These are phyloP conservation scores for Phytophthora melonis DNA, from an alignment of 352 stramenopile species.

Conservation along the genomic window DNA sequence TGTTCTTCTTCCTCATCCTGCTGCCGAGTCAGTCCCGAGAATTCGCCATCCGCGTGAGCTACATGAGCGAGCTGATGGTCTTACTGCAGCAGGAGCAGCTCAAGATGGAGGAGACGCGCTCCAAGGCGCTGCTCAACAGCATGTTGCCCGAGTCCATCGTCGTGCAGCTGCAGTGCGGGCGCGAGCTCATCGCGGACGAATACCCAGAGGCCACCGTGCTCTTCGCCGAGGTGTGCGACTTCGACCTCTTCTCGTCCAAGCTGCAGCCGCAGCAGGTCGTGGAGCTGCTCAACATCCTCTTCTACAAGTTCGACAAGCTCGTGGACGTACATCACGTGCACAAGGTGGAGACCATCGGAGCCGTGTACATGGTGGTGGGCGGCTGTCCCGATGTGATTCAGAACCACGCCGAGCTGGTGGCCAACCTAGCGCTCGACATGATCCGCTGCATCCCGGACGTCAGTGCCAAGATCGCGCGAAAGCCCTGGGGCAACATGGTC, in stretches of 20 bases:
- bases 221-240: slow-evolving; percentile 87
- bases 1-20: slow-evolving; percentile 87
- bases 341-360: slow-evolving; percentile 93
- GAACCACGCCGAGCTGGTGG: slow-evolving; percentile 85
- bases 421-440: slow-evolving; percentile 85
- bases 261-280: slow-evolving; percentile 87
- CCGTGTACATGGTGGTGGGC: slow-evolving; percentile 91
- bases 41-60: slow-evolving; percentile 84
- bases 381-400: slow-evolving; percentile 74
- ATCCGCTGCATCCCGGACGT: slow-evolving; percentile 84
- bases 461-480: slow-evolving; percentile 73
- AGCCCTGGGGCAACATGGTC: slow-evolving; percentile 73
- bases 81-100: slow-evolving; percentile 83
- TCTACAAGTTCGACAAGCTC: slow-evolving; percentile 91
- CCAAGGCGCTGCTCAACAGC: slow-evolving; percentile 81
- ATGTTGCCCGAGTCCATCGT: slow-evolving; percentile 88
- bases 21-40: slow-evolving; percentile 81
- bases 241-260: slow-evolving; percentile 84
- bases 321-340: slow-evolving; percentile 89
- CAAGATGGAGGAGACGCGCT: slow-evolving; percentile 82
- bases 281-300: slow-evolving; percentile 90
- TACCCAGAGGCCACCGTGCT: slow-evolving; percentile 80
- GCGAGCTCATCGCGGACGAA: slow-evolving; percentile 86
- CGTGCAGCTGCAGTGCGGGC: slow-evolving; percentile 75
- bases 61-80: slow-evolving; percentile 89